A percentile compares a stretch with the other conserved stretches of the same genome.
phyloP scores from a whole-genome alignment of 2,329 filamentous ascomycete species.

The Raffaelea albimanens region DNA sequence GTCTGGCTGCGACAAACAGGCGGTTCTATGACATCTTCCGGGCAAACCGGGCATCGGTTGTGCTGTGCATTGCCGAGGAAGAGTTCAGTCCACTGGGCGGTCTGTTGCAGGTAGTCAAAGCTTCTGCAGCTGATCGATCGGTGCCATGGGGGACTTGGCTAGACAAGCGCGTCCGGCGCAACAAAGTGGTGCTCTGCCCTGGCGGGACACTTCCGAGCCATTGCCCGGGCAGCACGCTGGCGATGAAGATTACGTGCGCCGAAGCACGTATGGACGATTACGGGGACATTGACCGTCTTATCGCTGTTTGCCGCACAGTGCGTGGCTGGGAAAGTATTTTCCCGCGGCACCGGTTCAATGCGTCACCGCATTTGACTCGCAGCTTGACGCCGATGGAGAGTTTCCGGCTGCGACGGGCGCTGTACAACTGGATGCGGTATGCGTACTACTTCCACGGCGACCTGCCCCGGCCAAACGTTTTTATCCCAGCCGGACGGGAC shows the following conservation, averaged over 20 bases:
- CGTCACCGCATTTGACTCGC: slow-evolving; percentile 32
- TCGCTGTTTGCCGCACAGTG: slow-evolving; percentile 22
- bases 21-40: slow-evolving; percentile 30
- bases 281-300: slow-evolving; percentile 19
- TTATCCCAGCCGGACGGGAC: slow-evolving; percentile 17
- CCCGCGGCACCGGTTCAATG: slow-evolving; percentile 27
- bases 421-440: slow-evolving; percentile 48
- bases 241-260: slow-evolving; percentile 3
- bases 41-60: slow-evolving; percentile 28
- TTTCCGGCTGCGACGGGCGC: slow-evolving; percentile 36
- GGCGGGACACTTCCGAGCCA: slow-evolving; percentile 9
- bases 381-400: slow-evolving; percentile 32
- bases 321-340: slow-evolving; percentile 30
- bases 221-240: background rate
- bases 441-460: slow-evolving; percentile 41
- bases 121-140: slow-evolving; percentile 26
- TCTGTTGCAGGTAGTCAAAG: slow-evolving; percentile 37
- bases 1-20: slow-evolving; percentile 27
- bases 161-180: slow-evolving; percentile 29
- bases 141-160: slow-evolving; percentile 24
- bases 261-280: slow-evolving; percentile 12
- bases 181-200: slow-evolving; percentile 15
- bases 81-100: slow-evolving; percentile 35
- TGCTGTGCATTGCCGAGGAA: slow-evolving; percentile 29
- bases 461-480: slow-evolving; percentile 17